These are phyloP conservation scores for Chrysanthemum seticuspe DNA, from an alignment of 129 eudicot genomes.

Conservation along the genomic window DNA sequence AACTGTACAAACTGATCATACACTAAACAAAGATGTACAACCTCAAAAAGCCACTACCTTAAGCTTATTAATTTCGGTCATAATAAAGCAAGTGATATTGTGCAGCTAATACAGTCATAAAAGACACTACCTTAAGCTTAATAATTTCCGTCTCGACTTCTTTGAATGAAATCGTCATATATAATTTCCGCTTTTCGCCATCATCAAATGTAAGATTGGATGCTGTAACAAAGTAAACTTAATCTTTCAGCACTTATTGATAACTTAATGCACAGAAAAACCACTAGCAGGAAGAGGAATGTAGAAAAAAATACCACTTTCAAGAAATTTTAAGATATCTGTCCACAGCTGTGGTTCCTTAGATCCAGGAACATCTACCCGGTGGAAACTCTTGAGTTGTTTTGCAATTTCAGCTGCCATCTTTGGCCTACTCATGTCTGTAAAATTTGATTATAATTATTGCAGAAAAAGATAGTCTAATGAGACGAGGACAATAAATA, in stretches of 20 bases:
- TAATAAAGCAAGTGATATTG: no score
- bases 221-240: constrained; percentile 53
- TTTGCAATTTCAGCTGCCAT: constrained; percentile 61
- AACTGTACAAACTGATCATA: no score
- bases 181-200: constrained; percentile 55
- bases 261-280: background rate
- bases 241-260: constrained; percentile 1
- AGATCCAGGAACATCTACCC: constrained; percentile 59
- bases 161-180: constrained; percentile 52
- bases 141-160: constrained; percentile 56
- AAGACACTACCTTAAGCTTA: constrained; percentile 57
- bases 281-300: no score
- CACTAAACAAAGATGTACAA: no score
- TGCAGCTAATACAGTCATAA: no score
- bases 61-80: constrained; percentile 49
- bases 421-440: constrained; percentile 83
- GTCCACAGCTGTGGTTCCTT: no score
- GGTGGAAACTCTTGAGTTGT: constrained; percentile 75
- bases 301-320: no score
- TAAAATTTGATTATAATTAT: constrained; percentile 3
- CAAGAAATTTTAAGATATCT: no score
- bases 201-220: constrained; percentile 69
- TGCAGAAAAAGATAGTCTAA: background rate
- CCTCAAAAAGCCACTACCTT: constrained; percentile 23
- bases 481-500: no score